A percentile compares a stretch with the other conserved stretches of the same genome.
These are phyloP conservation scores for Pythium rishiriense DNA, from an alignment of 352 stramenopile genomes.

Conservation along the genomic window DNA sequence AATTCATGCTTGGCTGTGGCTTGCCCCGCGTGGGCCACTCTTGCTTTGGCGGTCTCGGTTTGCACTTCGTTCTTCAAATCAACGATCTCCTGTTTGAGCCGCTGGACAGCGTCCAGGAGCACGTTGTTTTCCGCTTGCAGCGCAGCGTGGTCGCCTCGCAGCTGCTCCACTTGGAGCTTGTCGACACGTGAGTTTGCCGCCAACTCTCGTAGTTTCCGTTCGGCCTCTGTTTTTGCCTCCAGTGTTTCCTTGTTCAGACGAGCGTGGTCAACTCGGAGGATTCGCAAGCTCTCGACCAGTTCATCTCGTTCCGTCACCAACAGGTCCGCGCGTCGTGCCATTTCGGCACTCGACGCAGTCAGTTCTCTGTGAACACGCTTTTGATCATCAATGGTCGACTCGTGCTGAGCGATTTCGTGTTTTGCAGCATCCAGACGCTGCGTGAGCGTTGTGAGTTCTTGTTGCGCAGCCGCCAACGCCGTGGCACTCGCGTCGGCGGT, in stretches of 20 bases:
- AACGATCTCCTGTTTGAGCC: background rate
- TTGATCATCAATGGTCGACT: background rate
- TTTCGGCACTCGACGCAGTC: background rate
- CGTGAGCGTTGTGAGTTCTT: background rate
- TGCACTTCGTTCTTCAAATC: background rate
- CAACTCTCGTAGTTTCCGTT: background rate
- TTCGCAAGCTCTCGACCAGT: background rate
- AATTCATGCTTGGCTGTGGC: background rate
- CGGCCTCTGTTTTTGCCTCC: background rate
- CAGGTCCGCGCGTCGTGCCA: background rate
- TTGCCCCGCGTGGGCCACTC: background rate
- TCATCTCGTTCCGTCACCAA: background rate
- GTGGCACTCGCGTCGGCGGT: background rate
- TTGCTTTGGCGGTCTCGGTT: too few relatives aligned
- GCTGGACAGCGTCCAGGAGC: background rate
- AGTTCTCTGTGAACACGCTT: too few relatives aligned
- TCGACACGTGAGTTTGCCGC: background rate
- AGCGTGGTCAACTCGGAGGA: too few relatives aligned
- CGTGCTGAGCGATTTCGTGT: background rate
- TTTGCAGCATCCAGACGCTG: background rate
- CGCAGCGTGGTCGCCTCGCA: background rate
- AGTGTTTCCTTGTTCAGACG: background rate
- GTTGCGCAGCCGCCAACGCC: background rate
- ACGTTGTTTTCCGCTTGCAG: background rate
- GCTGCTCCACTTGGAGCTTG: background rate